Percentiles rank a stretch among this genome's conserved stretches.
These are phyloP conservation scores for Phoma sp. DNA, from an alignment of 2,329 filamentous ascomycete genomes.

Conservation along the genomic window DNA sequence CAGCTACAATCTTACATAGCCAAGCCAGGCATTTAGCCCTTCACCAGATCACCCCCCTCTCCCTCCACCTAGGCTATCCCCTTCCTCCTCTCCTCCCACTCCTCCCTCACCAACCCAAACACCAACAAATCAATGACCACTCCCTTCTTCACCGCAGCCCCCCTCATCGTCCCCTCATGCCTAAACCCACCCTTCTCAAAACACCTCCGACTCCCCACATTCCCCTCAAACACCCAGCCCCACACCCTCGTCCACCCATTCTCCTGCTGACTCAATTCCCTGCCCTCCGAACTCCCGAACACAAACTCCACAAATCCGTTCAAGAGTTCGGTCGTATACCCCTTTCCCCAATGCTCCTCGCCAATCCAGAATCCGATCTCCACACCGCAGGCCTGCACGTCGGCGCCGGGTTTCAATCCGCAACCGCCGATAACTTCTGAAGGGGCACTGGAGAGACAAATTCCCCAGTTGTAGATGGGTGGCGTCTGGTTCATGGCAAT, in stretches of 20 bases:
- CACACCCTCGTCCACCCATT: slow-evolving; percentile 37
- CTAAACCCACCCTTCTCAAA: slow-evolving; percentile 49
- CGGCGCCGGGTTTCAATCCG: slow-evolving; percentile 45
- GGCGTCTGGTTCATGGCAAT: slow-evolving; percentile 35
- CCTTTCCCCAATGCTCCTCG: slow-evolving; percentile 45
- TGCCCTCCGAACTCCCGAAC: slow-evolving; percentile 26
- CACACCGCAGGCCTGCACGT: slow-evolving; percentile 45
- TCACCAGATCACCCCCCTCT: background rate
- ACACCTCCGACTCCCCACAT: slow-evolving; percentile 43
- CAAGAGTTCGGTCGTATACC: slow-evolving; percentile 42
- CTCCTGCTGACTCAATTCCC: slow-evolving; percentile 25
- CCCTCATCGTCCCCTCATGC: slow-evolving; percentile 46
- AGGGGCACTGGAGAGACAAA: slow-evolving; percentile 22
- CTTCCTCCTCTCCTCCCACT: slow-evolving; percentile 32
- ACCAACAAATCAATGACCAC: slow-evolving; percentile 38
- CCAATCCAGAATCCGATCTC: slow-evolving; percentile 54
- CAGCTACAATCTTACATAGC: slow-evolving; percentile 41
- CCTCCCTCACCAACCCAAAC: slow-evolving; percentile 43
- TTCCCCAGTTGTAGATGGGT: slow-evolving; percentile 25
- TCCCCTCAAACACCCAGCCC: slow-evolving; percentile 37
- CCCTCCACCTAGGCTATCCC: background rate
- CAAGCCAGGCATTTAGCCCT: slow-evolving; percentile 13
- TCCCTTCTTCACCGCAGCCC: slow-evolving; percentile 45
- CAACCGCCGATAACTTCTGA: slow-evolving; percentile 44
- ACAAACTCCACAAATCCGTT: slow-evolving; percentile 43